Percentiles rank a stretch among this genome's conserved stretches.
Conservation (phyloP, 2,329 filamentous ascomycete species). For the Helicocarpus griseus region DNA sequence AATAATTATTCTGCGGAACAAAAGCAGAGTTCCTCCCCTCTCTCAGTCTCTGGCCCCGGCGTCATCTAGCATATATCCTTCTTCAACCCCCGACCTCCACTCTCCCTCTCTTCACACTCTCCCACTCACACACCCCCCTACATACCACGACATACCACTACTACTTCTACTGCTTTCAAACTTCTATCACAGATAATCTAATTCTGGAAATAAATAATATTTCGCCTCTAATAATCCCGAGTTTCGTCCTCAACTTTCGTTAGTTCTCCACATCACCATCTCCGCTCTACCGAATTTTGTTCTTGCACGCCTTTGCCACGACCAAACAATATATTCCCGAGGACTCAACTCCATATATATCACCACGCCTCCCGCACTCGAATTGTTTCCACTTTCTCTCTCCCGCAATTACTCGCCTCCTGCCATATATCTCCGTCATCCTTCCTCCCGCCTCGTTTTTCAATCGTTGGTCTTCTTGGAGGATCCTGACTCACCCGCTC, state of each 20-base stretch:
- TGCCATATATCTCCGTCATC: not conserved
- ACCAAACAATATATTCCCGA: not conserved
- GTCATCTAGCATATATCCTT: constrained; percentile 3
- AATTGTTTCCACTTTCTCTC: too few species aligned
- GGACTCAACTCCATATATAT: not conserved
- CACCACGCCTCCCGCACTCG: not conserved
- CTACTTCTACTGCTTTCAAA: not conserved
- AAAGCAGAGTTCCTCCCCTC: not conserved
- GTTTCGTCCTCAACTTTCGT: too few species aligned
- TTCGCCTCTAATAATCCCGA: too few species aligned
- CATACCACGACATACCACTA: not conserved
- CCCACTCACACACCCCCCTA: not conserved
- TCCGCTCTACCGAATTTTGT: not conserved
- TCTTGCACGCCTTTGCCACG: not conserved
- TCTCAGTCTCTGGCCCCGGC: too few species aligned
- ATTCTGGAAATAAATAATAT: too few species aligned
- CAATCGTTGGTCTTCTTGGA: too few species aligned
- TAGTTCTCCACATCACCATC: not conserved
- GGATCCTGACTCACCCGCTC: too few species aligned
- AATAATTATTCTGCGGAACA: constrained; percentile 4
- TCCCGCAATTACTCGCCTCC: not conserved
- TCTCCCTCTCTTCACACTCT: not conserved
- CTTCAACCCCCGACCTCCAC: not conserved
- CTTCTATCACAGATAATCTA: not conserved
- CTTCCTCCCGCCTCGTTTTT: not conserved